These are phyloP conservation scores for Venturia asperata DNA, from an alignment of 2,329 filamentous ascomycete species.

Conservation along the genomic window DNA sequence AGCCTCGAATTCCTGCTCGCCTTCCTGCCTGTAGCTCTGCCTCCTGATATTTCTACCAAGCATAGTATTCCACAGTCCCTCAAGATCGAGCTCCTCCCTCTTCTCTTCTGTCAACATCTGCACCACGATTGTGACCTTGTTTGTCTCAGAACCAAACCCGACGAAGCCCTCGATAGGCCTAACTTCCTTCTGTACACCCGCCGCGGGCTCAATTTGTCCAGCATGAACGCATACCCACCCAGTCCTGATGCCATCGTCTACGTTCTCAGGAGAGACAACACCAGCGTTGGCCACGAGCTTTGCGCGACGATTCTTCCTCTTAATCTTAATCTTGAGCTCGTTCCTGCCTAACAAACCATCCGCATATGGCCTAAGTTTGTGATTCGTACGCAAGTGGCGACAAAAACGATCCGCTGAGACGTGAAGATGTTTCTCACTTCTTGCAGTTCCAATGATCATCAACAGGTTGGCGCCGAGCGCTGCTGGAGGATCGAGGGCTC, in stretches of 20 bases:
- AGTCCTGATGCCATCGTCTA: constrained; percentile 81
- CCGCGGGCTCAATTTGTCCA: constrained; percentile 57
- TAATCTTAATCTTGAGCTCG: constrained; percentile 80
- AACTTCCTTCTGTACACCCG: constrained; percentile 12
- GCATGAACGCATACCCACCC: constrained; percentile 96
- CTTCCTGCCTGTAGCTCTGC: constrained; percentile 4
- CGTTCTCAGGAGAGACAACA: constrained; percentile 43
- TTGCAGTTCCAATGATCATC: constrained; percentile 87
- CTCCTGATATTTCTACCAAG: constrained; percentile 13
- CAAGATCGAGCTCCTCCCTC: constrained; percentile 58
- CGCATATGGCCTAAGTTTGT: constrained; percentile 67
- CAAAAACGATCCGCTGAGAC: constrained; percentile 85
- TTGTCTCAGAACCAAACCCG: constrained; percentile 62
- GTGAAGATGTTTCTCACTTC: constrained; percentile 88
- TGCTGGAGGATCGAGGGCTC: constrained; percentile 74
- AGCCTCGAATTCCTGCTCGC: constrained; percentile 1
- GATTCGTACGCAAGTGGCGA: constrained; percentile 69
- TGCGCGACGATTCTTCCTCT: constrained; percentile 71
- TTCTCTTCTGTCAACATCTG: constrained; percentile 68
- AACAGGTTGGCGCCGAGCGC: constrained; percentile 82
- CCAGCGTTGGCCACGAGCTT: constrained; percentile 69
- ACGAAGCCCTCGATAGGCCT: constrained; percentile 51
- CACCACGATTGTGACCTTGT: constrained; percentile 57
- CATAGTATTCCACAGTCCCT: constrained; percentile 50
- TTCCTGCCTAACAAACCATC: constrained; percentile 86